Evolutionary conservation across 495 filamentous ascomycete genomes (phyloP).

Genomic region (Penicillium egyptiacum): DNA sequence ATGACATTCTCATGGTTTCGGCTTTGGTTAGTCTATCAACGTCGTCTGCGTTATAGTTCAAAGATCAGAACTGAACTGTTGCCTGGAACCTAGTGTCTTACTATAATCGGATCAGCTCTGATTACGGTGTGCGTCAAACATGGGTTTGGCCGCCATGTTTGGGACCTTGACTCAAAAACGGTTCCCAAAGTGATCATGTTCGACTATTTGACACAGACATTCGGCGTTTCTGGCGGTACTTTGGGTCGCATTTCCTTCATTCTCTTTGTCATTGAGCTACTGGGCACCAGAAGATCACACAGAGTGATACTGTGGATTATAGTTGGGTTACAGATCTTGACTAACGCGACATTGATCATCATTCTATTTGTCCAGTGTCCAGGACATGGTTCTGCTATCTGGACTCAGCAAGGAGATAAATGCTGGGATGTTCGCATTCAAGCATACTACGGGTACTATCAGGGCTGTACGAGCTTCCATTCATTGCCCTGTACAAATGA

Average conservation of each 20-base stretch:
- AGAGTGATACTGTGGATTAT: constrained; percentile 37
- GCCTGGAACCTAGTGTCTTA: constrained; percentile 17
- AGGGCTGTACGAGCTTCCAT: constrained; percentile 35
- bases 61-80: background rate
- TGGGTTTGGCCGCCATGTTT: constrained; percentile 27
- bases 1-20: constrained; percentile 31
- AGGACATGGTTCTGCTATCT: constrained; percentile 36
- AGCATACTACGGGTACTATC: constrained; percentile 42
- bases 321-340: constrained; percentile 24
- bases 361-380: constrained; percentile 44
- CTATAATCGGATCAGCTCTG: constrained; percentile 28
- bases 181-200: constrained; percentile 27
- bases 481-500: background rate
- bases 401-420: constrained; percentile 34
- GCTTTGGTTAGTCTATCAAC: constrained; percentile 28
- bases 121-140: constrained; percentile 23
- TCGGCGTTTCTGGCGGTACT: constrained; percentile 24
- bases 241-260: constrained; percentile 41
- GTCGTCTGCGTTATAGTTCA: background rate
- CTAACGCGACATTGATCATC: constrained; percentile 32
- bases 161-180: constrained; percentile 1
- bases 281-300: constrained; percentile 33
- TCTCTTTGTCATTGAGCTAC: constrained; percentile 38
- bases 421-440: constrained; percentile 39
- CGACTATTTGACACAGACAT: constrained; percentile 31